Evolutionary conservation across 1,284 basidiomycete species (phyloP), one percentile per base, ranked within the genome.

Genomic region (Fistulina hepatica): DNA sequence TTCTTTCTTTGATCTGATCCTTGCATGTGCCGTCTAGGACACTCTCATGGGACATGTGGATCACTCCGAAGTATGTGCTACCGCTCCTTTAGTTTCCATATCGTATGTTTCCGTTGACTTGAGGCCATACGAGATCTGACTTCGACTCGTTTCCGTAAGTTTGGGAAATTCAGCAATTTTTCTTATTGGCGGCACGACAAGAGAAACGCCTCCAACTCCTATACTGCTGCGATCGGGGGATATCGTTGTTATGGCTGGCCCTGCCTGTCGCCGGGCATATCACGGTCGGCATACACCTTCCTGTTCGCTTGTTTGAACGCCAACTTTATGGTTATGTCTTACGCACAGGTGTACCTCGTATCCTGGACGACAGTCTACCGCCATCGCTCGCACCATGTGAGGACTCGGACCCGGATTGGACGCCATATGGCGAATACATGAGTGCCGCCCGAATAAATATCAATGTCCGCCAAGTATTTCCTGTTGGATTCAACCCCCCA

Each of bases 161-260:
- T 70, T 94, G 6, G 91, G 91, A 4, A 85, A 86, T 50, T 75
- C 86, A 0, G 80, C 83, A 5, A 61, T 94, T 36, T 92, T 95
- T 54, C 74, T 95, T 21, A 81, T 93, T n/a, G 92, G 91, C 5
- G 79, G 85, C 1, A 58, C 68, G 6, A 83, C 82, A 2, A 71
- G 90, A 35, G 78, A 90, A 37, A 64, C 64, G 1, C 67, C 75
- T n/a, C 91, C 91, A 1, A 60, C 75, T 8, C 75, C 90, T 0
- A 75, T 95, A 40, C 65, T 94, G 10, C 65, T 95, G 2, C 74
- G 85, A 15, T 90, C 85, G 0, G 91, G 91, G 6, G 92, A 95
- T 53, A 74, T 83, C 1, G 64, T 93, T n/a, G 77, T 94, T 50
- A 93, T 95, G 89, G 82, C 84, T 1, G 92, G 91, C 0, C 83